These are phyloP conservation scores for Hygrophoropsis aurantiaca DNA, from an alignment of 768 basidiomycete species.

Conservation along the genomic window DNA sequence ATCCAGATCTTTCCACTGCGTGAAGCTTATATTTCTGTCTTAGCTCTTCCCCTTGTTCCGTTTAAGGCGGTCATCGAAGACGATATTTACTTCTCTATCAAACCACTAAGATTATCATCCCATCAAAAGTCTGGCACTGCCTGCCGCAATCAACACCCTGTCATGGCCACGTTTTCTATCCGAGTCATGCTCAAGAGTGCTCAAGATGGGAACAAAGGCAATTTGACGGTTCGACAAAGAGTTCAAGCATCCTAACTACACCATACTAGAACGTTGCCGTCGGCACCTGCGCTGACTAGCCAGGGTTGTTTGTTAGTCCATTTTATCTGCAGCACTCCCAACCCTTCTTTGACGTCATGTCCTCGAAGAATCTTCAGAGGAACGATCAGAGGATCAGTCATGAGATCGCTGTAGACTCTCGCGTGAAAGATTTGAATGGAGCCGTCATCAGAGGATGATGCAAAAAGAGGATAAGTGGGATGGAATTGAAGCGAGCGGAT, in stretches of 20 bases:
- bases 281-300: constrained; percentile 90
- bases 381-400: constrained; percentile 97
- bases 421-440: constrained; percentile 97
- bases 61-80: no score
- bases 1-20: no score
- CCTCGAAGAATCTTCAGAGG: constrained; percentile 95
- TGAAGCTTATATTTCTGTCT: no score
- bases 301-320: constrained; percentile 93
- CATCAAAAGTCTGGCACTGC: no score
- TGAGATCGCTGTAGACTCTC: constrained; percentile 90
- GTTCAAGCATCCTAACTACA: constrained; percentile 54
- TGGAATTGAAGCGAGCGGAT: constrained; percentile 94
- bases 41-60: no score
- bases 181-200: constrained; percentile 13
- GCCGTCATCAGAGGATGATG: constrained; percentile 95
- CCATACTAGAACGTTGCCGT: constrained; percentile 88
- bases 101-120: no score
- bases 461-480: constrained; percentile 92
- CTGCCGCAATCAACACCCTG: no score
- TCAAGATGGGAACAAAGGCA: no score
- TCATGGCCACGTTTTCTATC: no score
- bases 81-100: no score
- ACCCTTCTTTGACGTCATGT: constrained; percentile 80
- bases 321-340: constrained; percentile 87
- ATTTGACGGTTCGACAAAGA: constrained; percentile 31